Conservation (phyloP, 2,329 filamentous ascomycete genomes). For the Hypoxylon sp. region DNA sequence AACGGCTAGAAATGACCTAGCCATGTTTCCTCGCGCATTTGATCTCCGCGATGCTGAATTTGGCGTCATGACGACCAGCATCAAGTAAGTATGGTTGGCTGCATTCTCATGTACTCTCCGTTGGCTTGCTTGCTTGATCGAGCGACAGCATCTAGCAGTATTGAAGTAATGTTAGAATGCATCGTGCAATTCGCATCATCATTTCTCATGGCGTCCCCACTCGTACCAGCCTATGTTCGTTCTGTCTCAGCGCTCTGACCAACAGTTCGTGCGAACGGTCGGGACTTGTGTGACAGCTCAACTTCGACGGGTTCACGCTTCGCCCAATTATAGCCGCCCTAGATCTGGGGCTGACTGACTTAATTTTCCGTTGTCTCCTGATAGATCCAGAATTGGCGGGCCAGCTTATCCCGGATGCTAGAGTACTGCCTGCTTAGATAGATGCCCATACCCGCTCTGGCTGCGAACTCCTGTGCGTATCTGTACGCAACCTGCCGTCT, state of each 20-base stretch:
- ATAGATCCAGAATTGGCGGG: constrained; percentile 15
- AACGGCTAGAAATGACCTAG: constrained; percentile 24
- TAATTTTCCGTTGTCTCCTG: constrained; percentile 3
- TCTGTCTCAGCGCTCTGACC: constrained; percentile 53
- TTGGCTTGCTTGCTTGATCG: constrained; percentile 17
- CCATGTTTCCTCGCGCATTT: neutral
- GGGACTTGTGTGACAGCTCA: constrained; percentile 51
- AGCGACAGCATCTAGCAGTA: constrained; percentile 12
- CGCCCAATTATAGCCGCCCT: constrained; percentile 27
- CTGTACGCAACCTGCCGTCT: constrained; percentile 33
- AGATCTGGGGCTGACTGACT: constrained; percentile 20
- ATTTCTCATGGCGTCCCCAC: constrained; percentile 31
- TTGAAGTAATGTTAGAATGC: constrained; percentile 17
- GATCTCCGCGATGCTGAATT: neutral
- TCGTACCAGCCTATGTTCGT: constrained; percentile 21
- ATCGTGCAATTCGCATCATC: constrained; percentile 16
- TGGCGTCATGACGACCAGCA: constrained; percentile 1
- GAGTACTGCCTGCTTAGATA: constrained; percentile 4
- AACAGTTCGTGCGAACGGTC: constrained; percentile 54
- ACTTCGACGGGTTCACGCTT: constrained; percentile 35
- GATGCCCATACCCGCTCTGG: constrained; percentile 14
- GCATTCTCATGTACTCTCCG: constrained; percentile 13
- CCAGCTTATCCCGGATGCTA: constrained; percentile 13
- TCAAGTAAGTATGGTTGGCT: constrained; percentile 14
- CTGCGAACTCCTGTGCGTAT: constrained; percentile 48